A percentile compares a stretch with the other conserved stretches of the same genome.
Conservation (phyloP, 192 early-diverging fungal species). For the Coemansia sp. region DNA sequence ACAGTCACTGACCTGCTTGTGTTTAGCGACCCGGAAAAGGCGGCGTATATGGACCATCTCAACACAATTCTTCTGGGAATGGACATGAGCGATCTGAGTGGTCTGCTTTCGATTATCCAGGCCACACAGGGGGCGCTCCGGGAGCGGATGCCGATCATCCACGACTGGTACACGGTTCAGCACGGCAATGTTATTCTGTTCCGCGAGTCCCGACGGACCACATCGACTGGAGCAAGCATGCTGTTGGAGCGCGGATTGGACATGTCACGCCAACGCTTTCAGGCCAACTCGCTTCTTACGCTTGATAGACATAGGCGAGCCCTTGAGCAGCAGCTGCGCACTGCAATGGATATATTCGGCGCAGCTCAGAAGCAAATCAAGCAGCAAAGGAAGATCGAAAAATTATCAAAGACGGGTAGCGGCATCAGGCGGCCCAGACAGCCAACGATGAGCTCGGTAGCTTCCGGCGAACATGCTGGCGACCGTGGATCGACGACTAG, state of each 20-base stretch:
- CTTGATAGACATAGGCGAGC: slow-evolving; percentile 45
- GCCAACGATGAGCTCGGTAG: neutral
- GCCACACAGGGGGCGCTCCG: slow-evolving; percentile 50
- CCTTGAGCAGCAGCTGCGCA: slow-evolving; percentile 52
- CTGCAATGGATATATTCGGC: slow-evolving; percentile 53
- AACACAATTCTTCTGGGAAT: slow-evolving; percentile 77
- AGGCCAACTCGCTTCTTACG: slow-evolving; percentile 37
- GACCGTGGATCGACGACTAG: neutral
- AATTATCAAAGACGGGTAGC: neutral
- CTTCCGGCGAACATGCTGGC: neutral
- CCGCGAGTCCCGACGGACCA: slow-evolving; percentile 19
- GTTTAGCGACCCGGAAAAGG: slow-evolving; percentile 78
- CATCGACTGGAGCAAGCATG: slow-evolving; percentile 1
- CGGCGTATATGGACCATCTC: slow-evolving; percentile 67
- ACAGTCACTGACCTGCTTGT: slow-evolving; percentile 76
- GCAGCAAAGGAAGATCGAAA: slow-evolving; percentile 18
- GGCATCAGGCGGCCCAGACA: neutral
- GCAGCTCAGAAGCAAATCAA: slow-evolving; percentile 49
- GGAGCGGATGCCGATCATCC: slow-evolving; percentile 47
- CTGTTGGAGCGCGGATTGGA: neutral
- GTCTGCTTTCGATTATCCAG: slow-evolving; percentile 44
- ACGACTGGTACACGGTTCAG: slow-evolving; percentile 52
- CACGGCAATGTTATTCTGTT: slow-evolving; percentile 29
- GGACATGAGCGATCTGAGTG: slow-evolving; percentile 70
- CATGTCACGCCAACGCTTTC: slow-evolving; percentile 17